Base-by-base conservation (phyloP, 192 early-diverging fungal species). In the Obelidium mucronatum region DNA sequence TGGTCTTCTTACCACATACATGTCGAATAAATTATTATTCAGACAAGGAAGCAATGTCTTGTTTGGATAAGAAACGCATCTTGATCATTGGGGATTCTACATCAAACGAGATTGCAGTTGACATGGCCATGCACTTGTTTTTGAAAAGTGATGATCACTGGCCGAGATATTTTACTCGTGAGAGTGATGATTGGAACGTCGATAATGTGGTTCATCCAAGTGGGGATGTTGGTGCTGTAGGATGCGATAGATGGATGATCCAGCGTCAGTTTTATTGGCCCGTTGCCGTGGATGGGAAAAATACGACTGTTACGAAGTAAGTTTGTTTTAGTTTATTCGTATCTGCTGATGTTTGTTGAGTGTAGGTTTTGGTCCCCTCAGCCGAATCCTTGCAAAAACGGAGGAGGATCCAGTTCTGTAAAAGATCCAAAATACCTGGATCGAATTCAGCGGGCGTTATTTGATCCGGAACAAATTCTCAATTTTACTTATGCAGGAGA, bases 251-350 rank as follows among this genome's bases (percentile, higher is more conserved):
- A 28, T 8, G 11, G 58, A 60, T 26, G n/a, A 60, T 60, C 28
- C 30, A 30, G 17, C 58, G 58, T n/a, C 58, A 60, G 58, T 60
- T 60, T 30, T 60, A 8, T 6, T 60, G 58, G 58, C 58, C 58
- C 11, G 28, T 60, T 28, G 30, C 6, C 11, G 30, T 26, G 17
- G 58, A 60, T 8, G 30, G 26, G n/a, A 60, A 17, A 11, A 8
- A 26, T 26, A 11, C 28, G 58, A 11, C 6, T 8, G 17, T 60
- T 13, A 26, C 17, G 6, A 30, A 60, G n/a, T 60, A n/a, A n/a
- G n/a, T n/a, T n/a, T 60, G 17, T 11, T 8, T 60, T 26, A n/a
- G 17, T 26, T 60, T 17, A 13, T 60, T 30, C 26, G 17, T 11
- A 26, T 15, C 58, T 8, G 11, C 30, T 15, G 17, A 17, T 60